Base-by-base conservation (phyloP, 148 eudicot genomes). In the Dysphania ambrosioides region DNA sequence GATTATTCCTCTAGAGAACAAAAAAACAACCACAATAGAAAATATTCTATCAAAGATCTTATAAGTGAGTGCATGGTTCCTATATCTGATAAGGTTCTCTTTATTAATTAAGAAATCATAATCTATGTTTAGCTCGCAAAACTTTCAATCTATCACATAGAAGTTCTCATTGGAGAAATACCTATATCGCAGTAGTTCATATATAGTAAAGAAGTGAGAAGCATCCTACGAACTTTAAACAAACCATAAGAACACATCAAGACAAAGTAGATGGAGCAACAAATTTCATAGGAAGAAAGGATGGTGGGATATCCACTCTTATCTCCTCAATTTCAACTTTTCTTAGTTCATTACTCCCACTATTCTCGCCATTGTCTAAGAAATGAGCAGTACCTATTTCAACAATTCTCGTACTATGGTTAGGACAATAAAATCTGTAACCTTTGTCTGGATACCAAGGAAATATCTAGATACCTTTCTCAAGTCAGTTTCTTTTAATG, bases 101-200 rank as follows among this genome's bases (percentile, higher is more conserved):
- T 91, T 93, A 75, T 93, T 96, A 72, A 93, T 93, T 77, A 91
- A 82, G 80, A 93, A 93, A 84, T 91, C 98, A 71, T 91, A 97
- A 78, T 93, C 98, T 21, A 93, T 85, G 79, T 93, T 97, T 79
- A 93, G 85, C 86, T 93, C 98, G 97, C 95, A 91, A 72, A 93
- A 93, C 83, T 93, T 93, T 89, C 98, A 93, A 67, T 93, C 91
- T 81, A 93, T 91, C 72, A 91, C 97, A 32, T 93, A 93, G 73
- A 93, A 93, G 79, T 93, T 97, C 81, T 93, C 98, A 82, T 93
- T 91, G 40, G 98, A 91, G 82, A 93, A 93, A 84, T 91, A 93
- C 83, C 98, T 93, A 80, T 19, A 81, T 63, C 8, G 62, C 74
- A 27, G 75, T 56, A 64, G 42, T 70, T 42, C n/a, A 72, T 66